Conservation (phyloP, 208 protist species). For the Crithidia acanthocephali region DNA sequence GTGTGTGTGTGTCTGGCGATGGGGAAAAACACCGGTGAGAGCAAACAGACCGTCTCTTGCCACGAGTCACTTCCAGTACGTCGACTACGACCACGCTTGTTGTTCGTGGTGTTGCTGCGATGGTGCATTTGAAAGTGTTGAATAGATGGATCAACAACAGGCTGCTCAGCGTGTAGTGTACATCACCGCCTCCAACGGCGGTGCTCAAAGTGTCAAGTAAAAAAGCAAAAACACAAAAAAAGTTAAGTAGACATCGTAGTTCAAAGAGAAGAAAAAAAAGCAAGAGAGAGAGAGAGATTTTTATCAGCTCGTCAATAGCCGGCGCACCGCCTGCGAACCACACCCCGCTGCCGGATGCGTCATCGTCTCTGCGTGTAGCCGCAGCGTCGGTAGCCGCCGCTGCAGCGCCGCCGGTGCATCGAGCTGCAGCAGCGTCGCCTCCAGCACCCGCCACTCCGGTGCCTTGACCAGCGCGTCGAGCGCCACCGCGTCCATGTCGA, state of each 20-base stretch:
- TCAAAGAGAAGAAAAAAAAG: not conserved
- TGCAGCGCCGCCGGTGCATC: constrained; percentile 30
- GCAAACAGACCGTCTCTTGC: no score
- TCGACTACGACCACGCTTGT: no score
- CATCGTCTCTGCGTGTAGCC: not conserved
- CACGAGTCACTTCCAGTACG: no score
- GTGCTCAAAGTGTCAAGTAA: no score
- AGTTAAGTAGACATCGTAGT: not conserved
- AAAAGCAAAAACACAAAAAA: no score
- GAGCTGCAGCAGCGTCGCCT: constrained; percentile 13
- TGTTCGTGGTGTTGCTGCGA: no score
- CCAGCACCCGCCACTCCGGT: constrained; percentile 15
- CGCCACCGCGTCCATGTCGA: constrained; percentile 50
- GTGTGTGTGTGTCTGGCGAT: no score
- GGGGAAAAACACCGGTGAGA: no score
- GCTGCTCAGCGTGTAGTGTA: not conserved
- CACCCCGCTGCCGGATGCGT: constrained; percentile 13
- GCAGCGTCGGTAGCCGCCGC: constrained; percentile 31
- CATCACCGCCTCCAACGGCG: not conserved
- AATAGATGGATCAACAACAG: no score
- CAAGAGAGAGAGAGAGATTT: not conserved
- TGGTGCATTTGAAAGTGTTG: no score
- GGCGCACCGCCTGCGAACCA: constrained; percentile 22
- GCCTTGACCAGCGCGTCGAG: constrained; percentile 12
- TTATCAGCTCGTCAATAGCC: constrained; percentile 13